A percentile compares a stretch with the other conserved stretches of the same genome.
phyloP scores from a whole-genome alignment of 768 basidiomycete species.

The Austroboletus eburneus region DNA sequence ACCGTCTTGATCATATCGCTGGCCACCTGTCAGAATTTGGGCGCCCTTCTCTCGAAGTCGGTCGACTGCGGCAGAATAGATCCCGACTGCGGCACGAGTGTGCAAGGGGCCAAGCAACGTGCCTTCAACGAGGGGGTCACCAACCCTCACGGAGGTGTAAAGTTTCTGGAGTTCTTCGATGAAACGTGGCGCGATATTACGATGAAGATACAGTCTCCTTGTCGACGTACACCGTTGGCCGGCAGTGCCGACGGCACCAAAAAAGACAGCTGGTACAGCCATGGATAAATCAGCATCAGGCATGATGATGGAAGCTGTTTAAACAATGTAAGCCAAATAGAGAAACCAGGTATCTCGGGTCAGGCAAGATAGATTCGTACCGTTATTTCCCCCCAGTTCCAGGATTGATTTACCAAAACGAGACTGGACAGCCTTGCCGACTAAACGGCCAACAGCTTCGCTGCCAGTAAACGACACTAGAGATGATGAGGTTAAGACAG shows the following conservation, averaged over 20 bases:
- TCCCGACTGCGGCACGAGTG: slow-evolving; percentile 58
- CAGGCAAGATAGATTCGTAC: slow-evolving; percentile 38
- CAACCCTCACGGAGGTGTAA: slow-evolving; percentile 69
- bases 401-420: slow-evolving; percentile 88
- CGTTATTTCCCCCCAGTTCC: slow-evolving; percentile 95
- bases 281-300: slow-evolving; percentile 89
- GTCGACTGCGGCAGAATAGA: slow-evolving; percentile 59
- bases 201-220: slow-evolving; percentile 85
- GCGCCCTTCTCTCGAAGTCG: slow-evolving; percentile 64
- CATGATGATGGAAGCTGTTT: slow-evolving; percentile 83
- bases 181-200: slow-evolving; percentile 70
- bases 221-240: slow-evolving; percentile 86
- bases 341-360: slow-evolving; percentile 17
- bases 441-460: slow-evolving; percentile 79
- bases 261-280: slow-evolving; percentile 87
- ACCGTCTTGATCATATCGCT: slow-evolving; percentile 45
- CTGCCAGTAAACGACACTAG: slow-evolving; percentile 94
- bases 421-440: slow-evolving; percentile 83
- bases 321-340: slow-evolving; percentile 12
- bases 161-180: slow-evolving; percentile 67
- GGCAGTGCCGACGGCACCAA: slow-evolving; percentile 86
- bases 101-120: slow-evolving; percentile 90
- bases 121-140: slow-evolving; percentile 73
- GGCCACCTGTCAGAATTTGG: slow-evolving; percentile 73
- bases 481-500: slow-evolving; percentile 1